phyloP scores from a whole-genome alignment of 371 early-diverging fungal genomes.

The Lichtheimia corymbifera region DNA sequence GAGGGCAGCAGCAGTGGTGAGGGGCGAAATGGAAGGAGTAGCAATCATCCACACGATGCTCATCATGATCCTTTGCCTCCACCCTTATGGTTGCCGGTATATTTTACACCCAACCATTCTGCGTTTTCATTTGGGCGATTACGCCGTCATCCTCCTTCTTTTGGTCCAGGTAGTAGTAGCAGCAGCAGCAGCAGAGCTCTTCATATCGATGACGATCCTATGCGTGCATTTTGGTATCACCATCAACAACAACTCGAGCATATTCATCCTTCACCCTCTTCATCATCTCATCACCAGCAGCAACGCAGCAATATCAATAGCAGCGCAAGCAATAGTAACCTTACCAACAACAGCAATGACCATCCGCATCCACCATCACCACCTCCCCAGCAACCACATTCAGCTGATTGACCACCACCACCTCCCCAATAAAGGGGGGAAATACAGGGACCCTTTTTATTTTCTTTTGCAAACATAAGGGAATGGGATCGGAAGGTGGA shows the following conservation, averaged over 20 bases:
- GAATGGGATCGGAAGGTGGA: neutral
- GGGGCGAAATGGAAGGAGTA: neutral
- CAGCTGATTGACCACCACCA: conserved; percentile 2
- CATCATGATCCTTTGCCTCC: conserved; percentile 15
- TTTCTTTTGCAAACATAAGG: neutral
- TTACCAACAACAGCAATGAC: neutral
- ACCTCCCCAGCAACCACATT: neutral
- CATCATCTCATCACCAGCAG: neutral
- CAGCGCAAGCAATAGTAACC: neutral
- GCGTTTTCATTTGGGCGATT: conserved; percentile 21
- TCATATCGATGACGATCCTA: conserved; percentile 6
- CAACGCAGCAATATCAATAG: too few relatives aligned
- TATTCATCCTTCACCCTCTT: neutral
- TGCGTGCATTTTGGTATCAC: conserved; percentile 21
- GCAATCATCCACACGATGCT: neutral
- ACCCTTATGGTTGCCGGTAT: conserved; percentile 22
- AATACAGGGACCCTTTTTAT: neutral
- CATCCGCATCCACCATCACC: neutral
- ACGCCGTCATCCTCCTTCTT: conserved; percentile 18
- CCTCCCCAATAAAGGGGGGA: neutral
- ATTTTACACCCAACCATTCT: conserved; percentile 23
- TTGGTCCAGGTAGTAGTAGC: neutral
- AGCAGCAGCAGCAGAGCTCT: neutral
- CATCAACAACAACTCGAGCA: conserved; percentile 17
- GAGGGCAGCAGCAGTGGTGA: neutral